These are phyloP conservation scores for Calocera cornea DNA, from an alignment of 768 basidiomycete genomes.

Conservation along the genomic window DNA sequence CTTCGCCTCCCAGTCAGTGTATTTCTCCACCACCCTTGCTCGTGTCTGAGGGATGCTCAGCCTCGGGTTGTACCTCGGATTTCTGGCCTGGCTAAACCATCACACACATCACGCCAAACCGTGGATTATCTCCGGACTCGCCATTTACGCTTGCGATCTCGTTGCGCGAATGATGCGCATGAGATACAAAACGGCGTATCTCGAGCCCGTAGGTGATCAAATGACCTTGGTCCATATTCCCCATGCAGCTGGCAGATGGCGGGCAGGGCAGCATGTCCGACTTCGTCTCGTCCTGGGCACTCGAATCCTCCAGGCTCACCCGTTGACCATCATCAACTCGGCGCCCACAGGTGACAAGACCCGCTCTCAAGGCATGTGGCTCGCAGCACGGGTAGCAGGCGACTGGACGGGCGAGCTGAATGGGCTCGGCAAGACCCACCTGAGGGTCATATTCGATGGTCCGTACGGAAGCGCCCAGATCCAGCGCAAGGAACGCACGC, in stretches of 20 bases:
- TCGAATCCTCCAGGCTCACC: slow-evolving; percentile 66
- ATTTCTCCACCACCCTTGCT: neutral
- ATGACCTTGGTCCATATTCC: slow-evolving; percentile 63
- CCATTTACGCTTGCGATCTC: slow-evolving; percentile 66
- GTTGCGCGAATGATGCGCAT: slow-evolving; percentile 53
- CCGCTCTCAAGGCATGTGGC: slow-evolving; percentile 35
- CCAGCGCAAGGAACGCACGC: slow-evolving; percentile 50
- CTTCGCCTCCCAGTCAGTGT: slow-evolving; percentile 58
- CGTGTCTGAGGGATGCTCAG: slow-evolving; percentile 22
- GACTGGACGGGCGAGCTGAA: slow-evolving; percentile 66
- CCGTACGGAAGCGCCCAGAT: slow-evolving; percentile 78
- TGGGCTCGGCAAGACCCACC: slow-evolving; percentile 30
- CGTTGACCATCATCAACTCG: slow-evolving; percentile 61
- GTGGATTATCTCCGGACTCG: slow-evolving; percentile 73
- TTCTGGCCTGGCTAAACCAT: slow-evolving; percentile 62
- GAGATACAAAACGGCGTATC: slow-evolving; percentile 60
- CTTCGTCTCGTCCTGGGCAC: slow-evolving; percentile 37
- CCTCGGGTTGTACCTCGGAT: slow-evolving; percentile 38
- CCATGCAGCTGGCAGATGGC: slow-evolving; percentile 44
- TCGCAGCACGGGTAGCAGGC: slow-evolving; percentile 51
- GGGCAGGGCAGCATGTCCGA: slow-evolving; percentile 41
- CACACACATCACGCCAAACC: slow-evolving; percentile 69
- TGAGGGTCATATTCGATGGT: slow-evolving; percentile 72
- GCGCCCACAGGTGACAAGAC: slow-evolving; percentile 36
- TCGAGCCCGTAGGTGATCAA: slow-evolving; percentile 45